Evolutionary conservation across 1,284 basidiomycete species (phyloP), one percentile per base, ranked within the genome.

Genomic region (Fistulinella cinereoalba): DNA sequence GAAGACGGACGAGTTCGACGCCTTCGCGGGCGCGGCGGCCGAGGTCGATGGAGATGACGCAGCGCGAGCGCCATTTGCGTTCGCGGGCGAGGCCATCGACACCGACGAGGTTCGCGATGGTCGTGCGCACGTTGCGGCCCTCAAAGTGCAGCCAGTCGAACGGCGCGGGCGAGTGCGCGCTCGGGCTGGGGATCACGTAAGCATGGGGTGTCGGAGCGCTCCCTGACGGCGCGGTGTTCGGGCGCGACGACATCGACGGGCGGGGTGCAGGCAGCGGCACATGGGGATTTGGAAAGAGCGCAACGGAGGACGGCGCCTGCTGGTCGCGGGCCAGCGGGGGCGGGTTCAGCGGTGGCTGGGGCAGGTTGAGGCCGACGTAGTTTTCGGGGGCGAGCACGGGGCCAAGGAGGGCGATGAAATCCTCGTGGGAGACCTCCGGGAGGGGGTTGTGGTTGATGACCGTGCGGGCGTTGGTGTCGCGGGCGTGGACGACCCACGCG

Each of bases 61-160:
- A 88, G 53, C 84, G 80, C 46, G 78, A 77, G 46, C 88, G 74
- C 88, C 88, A 91, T 57, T 85, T 85, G 28, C 85, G 76, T 57
- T 91, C 88, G 4, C 80, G 74, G 5, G 88, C 87, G 27, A 90
- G 76, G 6, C 86, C 84, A 51, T 90, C 88, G 29, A 91, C 56
- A 5, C 87, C 88, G 27, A 77, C 73, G 24, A 91, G 79, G 60
- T 91, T 91, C 54, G 72, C 82, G 25, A 88, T 67, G 3, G 87
- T 88, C 10, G 83, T 87, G 62, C 85, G 85, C 24, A 85, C 79
- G 0, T 76, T 83, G 7, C 86, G 73, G 2, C 85, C 86, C 57
- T 91, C 87, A 52, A 90, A 87, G 57, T 90, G 87, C 3, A 91
- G 66, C 88, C 88, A 90, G 54, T 91, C 86, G 44, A 90, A 85